Evolutionary conservation across 2,329 filamentous ascomycete species (phyloP).

Genomic region (Colletotrichum lini): DNA sequence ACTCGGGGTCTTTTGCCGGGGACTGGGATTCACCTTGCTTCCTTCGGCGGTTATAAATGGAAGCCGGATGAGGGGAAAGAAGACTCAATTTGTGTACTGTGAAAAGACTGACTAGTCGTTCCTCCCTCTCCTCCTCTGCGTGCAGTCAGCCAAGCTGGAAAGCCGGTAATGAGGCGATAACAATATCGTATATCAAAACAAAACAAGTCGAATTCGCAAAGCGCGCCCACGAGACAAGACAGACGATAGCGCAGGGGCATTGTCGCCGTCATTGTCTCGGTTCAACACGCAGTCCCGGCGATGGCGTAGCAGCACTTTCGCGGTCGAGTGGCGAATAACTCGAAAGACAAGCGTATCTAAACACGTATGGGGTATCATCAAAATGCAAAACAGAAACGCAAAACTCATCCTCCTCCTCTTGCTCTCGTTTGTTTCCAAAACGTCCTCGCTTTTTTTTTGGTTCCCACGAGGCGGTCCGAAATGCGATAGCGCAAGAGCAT

Average conservation of each 20-base stretch:
- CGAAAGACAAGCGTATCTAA: conserved; percentile 61
- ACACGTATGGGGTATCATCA: conserved; percentile 62
- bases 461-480: conserved; percentile 41
- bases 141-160: background rate
- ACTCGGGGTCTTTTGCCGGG: background rate
- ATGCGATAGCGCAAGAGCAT: conserved; percentile 69
- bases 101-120: conserved; percentile 20
- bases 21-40: background rate
- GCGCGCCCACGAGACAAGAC: conserved; percentile 64
- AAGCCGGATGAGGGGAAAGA: background rate
- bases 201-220: conserved; percentile 44
- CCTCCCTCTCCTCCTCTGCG: background rate
- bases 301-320: conserved; percentile 71
- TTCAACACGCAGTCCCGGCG: conserved; percentile 68
- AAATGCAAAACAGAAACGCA: conserved; percentile 46
- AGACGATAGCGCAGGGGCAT: conserved; percentile 69
- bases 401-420: conserved; percentile 9
- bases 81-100: conserved; percentile 31
- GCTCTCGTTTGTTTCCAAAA: background rate
- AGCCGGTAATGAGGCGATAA: background rate
- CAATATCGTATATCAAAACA: conserved; percentile 18
- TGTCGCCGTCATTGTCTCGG: conserved; percentile 63
- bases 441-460: background rate
- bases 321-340: conserved; percentile 61
- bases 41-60: background rate